These are phyloP conservation scores for Botrytis cinerea DNA, from an alignment of 2,329 filamentous ascomycete species.

Conservation along the genomic window DNA sequence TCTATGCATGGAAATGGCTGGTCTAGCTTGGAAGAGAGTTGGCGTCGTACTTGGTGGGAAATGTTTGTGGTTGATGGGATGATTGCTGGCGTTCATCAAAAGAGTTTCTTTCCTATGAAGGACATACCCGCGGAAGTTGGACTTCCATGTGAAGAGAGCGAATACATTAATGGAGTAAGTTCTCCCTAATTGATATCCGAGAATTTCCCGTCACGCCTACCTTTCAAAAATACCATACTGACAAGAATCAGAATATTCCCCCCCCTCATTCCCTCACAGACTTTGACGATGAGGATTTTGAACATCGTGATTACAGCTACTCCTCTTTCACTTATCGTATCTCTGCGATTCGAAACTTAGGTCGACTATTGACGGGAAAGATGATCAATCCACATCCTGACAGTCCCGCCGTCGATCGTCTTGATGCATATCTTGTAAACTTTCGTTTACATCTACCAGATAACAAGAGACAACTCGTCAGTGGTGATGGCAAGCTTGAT, in stretches of 20 bases:
- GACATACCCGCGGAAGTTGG: conserved; percentile 67
- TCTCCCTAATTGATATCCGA: neutral
- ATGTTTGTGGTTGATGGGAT: conserved; percentile 69
- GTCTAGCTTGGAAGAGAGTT: conserved; percentile 74
- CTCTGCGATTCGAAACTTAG: conserved; percentile 76
- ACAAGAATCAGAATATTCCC: conserved; percentile 55
- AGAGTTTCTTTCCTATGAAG: conserved; percentile 69
- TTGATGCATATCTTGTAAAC: conserved; percentile 62
- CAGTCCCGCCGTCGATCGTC: conserved; percentile 56
- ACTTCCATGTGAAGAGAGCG: conserved; percentile 80
- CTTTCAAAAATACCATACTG: conserved; percentile 17
- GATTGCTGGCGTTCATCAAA: conserved; percentile 76
- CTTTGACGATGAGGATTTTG: conserved; percentile 70
- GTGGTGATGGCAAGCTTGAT: conserved; percentile 71
- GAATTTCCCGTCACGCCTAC: neutral
- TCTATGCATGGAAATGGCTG: conserved; percentile 62
- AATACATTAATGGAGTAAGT: conserved; percentile 60
- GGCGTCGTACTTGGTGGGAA: conserved; percentile 91
- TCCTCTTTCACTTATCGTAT: conserved; percentile 87
- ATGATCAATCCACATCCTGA: conserved; percentile 48
- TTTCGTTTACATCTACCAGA: conserved; percentile 80
- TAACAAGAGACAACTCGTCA: conserved; percentile 69
- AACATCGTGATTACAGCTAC: conserved; percentile 67
- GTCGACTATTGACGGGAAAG: conserved; percentile 67
- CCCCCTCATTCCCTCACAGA: conserved; percentile 66